Percentiles rank a stretch among this genome's conserved stretches.
These are phyloP conservation scores for Ophiostoma quercus DNA, from an alignment of 2,329 filamentous ascomycete genomes.

Conservation along the genomic window DNA sequence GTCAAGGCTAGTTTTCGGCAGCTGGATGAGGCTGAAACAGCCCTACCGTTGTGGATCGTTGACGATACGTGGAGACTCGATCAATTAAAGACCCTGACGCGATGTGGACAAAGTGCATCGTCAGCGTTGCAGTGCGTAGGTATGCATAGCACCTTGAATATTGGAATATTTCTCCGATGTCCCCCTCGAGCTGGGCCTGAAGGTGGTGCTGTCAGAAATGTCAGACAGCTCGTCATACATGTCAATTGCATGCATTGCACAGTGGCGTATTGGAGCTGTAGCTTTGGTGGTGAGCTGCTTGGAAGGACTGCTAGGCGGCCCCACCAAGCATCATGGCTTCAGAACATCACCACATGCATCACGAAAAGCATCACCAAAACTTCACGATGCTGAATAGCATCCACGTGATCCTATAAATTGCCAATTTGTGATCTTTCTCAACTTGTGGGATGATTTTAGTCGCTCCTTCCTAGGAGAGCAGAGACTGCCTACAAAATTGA, in stretches of 20 bases:
- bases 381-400: not conserved
- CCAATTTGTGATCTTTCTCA: not conserved
- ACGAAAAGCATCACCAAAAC: not conserved
- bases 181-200: not conserved
- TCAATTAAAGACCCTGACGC: not conserved
- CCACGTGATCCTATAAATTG: not conserved
- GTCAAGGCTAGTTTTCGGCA: not conserved
- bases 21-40: not conserved
- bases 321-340: not conserved
- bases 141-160: not conserved
- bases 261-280: not conserved
- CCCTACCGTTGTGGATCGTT: slow-evolving; percentile 11
- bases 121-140: not conserved
- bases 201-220: not conserved
- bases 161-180: not conserved
- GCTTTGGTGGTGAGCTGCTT: not conserved
- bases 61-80: not conserved
- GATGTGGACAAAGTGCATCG: not conserved
- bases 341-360: no score
- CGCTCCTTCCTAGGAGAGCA: not conserved
- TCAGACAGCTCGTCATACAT: not conserved
- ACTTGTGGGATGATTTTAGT: not conserved
- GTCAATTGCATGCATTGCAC: not conserved
- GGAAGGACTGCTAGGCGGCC: not conserved
- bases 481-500: not conserved